phyloP scores from a whole-genome alignment of 352 stramenopile species.

The Phytophthora syringae region DNA sequence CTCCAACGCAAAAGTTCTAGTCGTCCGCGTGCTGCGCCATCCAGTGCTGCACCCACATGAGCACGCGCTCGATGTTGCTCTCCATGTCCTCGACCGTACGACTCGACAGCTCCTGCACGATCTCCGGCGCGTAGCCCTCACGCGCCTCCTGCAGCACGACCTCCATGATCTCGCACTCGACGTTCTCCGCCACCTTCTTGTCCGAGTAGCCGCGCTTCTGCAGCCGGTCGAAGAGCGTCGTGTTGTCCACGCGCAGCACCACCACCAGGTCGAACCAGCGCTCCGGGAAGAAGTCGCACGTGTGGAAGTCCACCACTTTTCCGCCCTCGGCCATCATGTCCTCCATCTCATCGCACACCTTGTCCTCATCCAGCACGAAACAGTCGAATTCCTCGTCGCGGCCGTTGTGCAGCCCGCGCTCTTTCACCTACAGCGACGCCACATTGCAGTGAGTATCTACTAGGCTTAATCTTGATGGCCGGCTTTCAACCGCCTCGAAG shows the following conservation, averaged over 20 bases:
- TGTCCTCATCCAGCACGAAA: conserved; percentile 97
- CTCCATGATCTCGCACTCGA: conserved; percentile 99
- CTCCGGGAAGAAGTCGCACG: conserved; percentile 98
- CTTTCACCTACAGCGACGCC: conserved; percentile 53
- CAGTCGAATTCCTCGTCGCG: conserved; percentile 96
- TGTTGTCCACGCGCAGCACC: conserved; percentile 93
- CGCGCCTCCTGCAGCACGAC: conserved; percentile 96
- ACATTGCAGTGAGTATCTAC: conserved; percentile 19
- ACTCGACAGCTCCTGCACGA: conserved; percentile 95
- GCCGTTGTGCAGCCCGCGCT: conserved; percentile 79
- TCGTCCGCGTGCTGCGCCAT: conserved; percentile 58
- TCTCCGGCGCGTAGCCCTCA: conserved; percentile 94
- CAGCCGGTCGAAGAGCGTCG: conserved; percentile 91
- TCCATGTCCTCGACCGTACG: conserved; percentile 97
- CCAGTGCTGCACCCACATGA: conserved; percentile 95
- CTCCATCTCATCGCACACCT: conserved; percentile 96
- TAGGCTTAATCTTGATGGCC: neutral
- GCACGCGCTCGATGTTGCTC: conserved; percentile 92
- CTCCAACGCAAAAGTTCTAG: conserved; percentile 9
- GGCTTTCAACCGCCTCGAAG: neutral
- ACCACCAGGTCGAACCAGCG: conserved; percentile 97
- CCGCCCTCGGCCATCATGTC: conserved; percentile 89
- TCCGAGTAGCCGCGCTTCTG: conserved; percentile 92
- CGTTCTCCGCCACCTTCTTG: conserved; percentile 97
- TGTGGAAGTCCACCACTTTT: conserved; percentile 97